Evolutionary conservation across 305 asterid genomes (phyloP).

Genomic region (Ruellia speciosa): DNA sequence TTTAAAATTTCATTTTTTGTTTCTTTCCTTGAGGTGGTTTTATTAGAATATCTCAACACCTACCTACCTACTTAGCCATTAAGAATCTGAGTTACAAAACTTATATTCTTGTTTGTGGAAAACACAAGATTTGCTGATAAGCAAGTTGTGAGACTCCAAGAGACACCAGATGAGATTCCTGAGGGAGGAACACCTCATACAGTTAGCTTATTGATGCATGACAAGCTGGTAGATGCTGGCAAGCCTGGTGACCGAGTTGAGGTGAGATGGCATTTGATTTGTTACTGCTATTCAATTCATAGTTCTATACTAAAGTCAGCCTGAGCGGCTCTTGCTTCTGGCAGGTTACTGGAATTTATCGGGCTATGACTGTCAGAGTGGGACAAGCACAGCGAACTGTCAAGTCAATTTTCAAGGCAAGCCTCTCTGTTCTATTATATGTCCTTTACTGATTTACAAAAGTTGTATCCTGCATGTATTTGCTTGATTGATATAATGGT

Average conservation of each 20-base stretch:
- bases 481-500: neutral
- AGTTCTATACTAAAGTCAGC: conserved; percentile 17
- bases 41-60: no score
- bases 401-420: conserved; percentile 80
- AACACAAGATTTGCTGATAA: conserved; percentile 75
- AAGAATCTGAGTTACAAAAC: no score
- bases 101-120: neutral
- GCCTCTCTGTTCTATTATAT: conserved; percentile 12
- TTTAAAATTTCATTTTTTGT: no score
- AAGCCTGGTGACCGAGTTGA: conserved; percentile 98
- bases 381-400: conserved; percentile 94
- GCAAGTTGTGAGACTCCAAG: conserved; percentile 97
- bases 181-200: conserved; percentile 99
- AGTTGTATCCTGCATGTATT: neutral
- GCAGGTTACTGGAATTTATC: conserved; percentile 92
- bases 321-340: conserved; percentile 24
- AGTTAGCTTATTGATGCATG: conserved; percentile 95
- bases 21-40: no score
- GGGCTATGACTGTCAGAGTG: conserved; percentile 92
- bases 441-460: conserved; percentile 13
- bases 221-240: conserved; percentile 89
- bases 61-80: no score
- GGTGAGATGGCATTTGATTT: conserved; percentile 36
- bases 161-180: conserved; percentile 97
- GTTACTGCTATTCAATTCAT: conserved; percentile 1